Evolutionary conservation across 805 yeast genomes (phyloP).

Genomic region (Cyberlindnera galapagoensis): DNA sequence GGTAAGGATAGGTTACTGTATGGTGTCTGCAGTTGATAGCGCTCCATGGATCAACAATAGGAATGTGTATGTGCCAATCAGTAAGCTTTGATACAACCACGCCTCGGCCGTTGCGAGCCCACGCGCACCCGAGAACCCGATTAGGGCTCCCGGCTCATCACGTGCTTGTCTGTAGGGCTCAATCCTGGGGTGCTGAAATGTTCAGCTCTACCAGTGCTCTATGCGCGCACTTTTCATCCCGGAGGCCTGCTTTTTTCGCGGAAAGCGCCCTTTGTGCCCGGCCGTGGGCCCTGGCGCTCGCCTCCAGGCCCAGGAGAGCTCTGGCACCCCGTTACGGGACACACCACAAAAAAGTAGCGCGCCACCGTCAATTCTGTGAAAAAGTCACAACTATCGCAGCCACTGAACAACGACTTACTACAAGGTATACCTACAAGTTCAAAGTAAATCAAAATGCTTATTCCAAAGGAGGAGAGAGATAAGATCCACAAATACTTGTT

Average conservation of each 20-base stretch:
- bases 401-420: constrained; percentile 6
- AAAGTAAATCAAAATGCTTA: constrained; percentile 61
- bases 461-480: constrained; percentile 99
- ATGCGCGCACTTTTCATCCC: no score
- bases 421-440: constrained; percentile 6
- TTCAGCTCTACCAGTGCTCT: no score
- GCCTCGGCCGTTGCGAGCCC: no score
- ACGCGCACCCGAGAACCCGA: background rate
- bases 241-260: no score
- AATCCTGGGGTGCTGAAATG: no score
- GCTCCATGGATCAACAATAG: no score
- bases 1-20: background rate
- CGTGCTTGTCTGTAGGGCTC: background rate
- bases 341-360: constrained; percentile 14
- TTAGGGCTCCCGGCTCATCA: background rate
- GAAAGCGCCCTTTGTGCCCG: no score
- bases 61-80: background rate
- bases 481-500: constrained; percentile 98
- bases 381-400: constrained; percentile 16
- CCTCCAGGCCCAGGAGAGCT: no score
- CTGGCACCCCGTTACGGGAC: constrained; percentile 17
- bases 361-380: constrained; percentile 20
- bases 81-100: background rate
- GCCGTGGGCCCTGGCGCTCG: no score
- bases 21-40: no score